Conservation (phyloP, 345 rosid species). For the Moricandia arvensis region DNA sequence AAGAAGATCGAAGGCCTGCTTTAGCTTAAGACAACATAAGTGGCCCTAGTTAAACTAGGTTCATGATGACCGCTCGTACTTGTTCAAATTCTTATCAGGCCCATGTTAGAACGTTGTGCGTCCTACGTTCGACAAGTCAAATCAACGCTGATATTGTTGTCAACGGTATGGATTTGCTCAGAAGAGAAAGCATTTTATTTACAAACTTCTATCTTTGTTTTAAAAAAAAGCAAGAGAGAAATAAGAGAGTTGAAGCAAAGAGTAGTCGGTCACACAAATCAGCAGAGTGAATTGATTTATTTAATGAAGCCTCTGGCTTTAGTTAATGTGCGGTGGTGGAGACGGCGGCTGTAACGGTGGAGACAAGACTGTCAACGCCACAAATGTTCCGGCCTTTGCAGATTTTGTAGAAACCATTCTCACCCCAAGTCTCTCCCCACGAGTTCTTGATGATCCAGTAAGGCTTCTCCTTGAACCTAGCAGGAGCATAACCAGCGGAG, state of each 20-base stretch:
- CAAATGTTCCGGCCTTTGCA: neutral
- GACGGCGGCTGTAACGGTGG: neutral
- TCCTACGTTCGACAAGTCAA: neutral
- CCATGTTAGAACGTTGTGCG: neutral
- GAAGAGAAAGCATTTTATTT: slow-evolving; percentile 15
- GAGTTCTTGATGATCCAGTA: neutral
- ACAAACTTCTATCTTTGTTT: neutral
- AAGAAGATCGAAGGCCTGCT: too few relatives aligned
- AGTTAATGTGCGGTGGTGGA: neutral
- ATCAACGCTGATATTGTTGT: neutral
- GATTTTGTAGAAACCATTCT: neutral
- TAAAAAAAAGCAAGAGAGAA: neutral
- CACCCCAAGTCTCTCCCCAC: neutral
- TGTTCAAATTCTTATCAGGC: neutral
- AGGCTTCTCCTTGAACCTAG: neutral
- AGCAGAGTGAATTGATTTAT: neutral
- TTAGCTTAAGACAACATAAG: too few relatives aligned
- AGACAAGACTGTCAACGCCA: neutral
- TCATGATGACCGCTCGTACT: neutral
- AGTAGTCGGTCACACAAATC: neutral
- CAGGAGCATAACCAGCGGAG: neutral
- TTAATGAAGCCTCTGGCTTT: too few relatives aligned
- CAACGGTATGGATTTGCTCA: neutral
- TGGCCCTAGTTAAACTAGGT: too few relatives aligned
- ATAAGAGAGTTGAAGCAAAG: neutral